Percentiles rank a stretch among this genome's conserved stretches.
These are phyloP conservation scores for Pholiota microspora DNA, from an alignment of 768 basidiomycete genomes.

Conservation along the genomic window DNA sequence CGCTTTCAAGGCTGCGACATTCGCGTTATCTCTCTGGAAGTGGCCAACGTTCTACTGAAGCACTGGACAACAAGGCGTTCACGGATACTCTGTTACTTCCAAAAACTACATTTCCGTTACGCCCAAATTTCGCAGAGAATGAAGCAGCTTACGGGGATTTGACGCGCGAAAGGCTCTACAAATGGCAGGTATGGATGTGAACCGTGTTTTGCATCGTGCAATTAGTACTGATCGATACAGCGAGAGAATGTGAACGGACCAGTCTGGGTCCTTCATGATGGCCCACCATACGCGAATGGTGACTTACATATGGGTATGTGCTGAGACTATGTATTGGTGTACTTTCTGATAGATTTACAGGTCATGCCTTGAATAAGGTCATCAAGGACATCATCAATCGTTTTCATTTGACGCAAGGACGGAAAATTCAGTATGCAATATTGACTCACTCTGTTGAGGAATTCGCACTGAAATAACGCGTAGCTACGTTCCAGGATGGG, in stretches of 20 bases:
- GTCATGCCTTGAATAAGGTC: constrained; percentile 95
- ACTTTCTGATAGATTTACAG: constrained; percentile 35
- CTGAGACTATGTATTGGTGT: neutral
- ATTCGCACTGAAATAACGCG: constrained; percentile 10
- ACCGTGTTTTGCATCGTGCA: constrained; percentile 18
- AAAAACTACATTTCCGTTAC: constrained; percentile 75
- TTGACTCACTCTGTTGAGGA: neutral
- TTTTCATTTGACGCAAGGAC: constrained; percentile 76
- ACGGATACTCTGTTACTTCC: constrained; percentile 75
- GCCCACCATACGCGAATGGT: constrained; percentile 97
- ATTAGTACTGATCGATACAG: constrained; percentile 33
- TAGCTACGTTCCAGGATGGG: constrained; percentile 96
- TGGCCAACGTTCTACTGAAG: neutral
- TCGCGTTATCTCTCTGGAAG: constrained; percentile 15
- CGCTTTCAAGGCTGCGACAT: constrained; percentile 7
- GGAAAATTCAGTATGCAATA: constrained; percentile 70
- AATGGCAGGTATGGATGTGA: constrained; percentile 68
- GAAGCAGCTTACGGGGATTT: constrained; percentile 56
- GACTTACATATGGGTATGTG: constrained; percentile 87
- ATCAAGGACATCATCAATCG: constrained; percentile 95
- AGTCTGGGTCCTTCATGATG: constrained; percentile 88
- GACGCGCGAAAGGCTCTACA: constrained; percentile 75
- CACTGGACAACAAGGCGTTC: constrained; percentile 36
- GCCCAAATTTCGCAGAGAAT: constrained; percentile 61
- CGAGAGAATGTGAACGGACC: constrained; percentile 62